Evolutionary conservation across 2,329 filamentous ascomycete species (phyloP).

Genomic region (Aspergillus ochraceoroseus): DNA sequence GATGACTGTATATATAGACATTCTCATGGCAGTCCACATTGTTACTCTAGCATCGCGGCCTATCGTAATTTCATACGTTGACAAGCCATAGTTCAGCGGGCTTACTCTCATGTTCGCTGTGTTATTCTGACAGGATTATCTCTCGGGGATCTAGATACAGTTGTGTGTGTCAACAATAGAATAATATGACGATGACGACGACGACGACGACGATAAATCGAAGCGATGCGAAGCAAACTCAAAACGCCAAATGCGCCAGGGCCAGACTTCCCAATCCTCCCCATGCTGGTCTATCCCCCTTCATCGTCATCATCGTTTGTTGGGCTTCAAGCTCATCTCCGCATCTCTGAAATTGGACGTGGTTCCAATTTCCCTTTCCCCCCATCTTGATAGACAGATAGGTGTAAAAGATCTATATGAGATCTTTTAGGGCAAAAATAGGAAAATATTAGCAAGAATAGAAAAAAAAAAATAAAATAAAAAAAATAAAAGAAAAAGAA

Average conservation of each 20-base stretch:
- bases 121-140: slow-evolving; percentile 3
- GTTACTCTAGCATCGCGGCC: no score
- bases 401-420: slow-evolving; percentile 9
- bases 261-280: slow-evolving; percentile 23
- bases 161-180: not conserved
- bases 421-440: slow-evolving; percentile 14
- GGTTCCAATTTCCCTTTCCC: slow-evolving; percentile 8
- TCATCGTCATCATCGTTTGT: slow-evolving; percentile 22
- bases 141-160: slow-evolving; percentile 2
- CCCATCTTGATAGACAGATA: slow-evolving; percentile 6
- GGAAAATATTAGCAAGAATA: slow-evolving; percentile 18
- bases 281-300: slow-evolving; percentile 19
- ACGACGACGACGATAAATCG: slow-evolving; percentile 17
- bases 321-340: slow-evolving; percentile 18
- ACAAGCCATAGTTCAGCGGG: no score
- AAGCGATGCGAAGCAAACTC: slow-evolving; percentile 24
- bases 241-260: slow-evolving; percentile 29
- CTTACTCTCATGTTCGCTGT: not conserved
- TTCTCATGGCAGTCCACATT: no score
- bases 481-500: slow-evolving; percentile 12
- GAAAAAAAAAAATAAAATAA: slow-evolving; percentile 10
- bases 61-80: no score
- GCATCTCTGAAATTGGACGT: slow-evolving; percentile 9
- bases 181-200: slow-evolving; percentile 9
- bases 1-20: slow-evolving; percentile 16